Percentiles rank a stretch among this genome's conserved stretches.
These are phyloP conservation scores for Leishmania tarentolae DNA, from an alignment of 208 protist genomes.

Conservation along the genomic window DNA sequence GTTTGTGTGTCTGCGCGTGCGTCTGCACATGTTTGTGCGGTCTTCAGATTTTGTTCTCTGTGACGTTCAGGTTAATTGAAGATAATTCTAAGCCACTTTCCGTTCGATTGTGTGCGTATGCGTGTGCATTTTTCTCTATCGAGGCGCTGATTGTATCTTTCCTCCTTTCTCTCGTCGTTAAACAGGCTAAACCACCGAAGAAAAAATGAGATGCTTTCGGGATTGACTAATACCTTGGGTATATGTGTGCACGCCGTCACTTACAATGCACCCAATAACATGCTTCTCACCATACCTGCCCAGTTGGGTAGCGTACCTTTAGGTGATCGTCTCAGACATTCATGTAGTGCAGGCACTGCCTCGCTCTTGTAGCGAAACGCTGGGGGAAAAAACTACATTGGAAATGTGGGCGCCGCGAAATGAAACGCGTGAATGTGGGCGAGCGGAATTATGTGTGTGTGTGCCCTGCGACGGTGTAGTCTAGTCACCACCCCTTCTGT, in stretches of 20 bases:
- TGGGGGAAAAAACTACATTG: not conserved
- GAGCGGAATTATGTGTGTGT: not conserved
- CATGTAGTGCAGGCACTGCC: not conserved
- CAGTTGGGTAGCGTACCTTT: too few species aligned
- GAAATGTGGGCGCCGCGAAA: not conserved
- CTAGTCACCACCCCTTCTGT: not conserved
- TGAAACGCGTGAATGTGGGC: not conserved
- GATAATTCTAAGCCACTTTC: conserved; percentile 10
- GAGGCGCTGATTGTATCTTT: conserved; percentile 1
- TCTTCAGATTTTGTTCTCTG: conserved; percentile 11
- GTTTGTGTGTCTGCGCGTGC: not conserved
- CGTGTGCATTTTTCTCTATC: not conserved
- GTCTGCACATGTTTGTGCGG: conserved; percentile 12
- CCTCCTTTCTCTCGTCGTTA: not conserved
- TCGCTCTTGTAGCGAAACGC: not conserved
- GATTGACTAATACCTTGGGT: not conserved
- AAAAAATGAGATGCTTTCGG: not conserved
- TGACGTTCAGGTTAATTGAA: conserved; percentile 12
- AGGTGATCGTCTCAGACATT: not conserved
- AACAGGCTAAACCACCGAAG: not conserved
- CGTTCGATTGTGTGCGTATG: not conserved
- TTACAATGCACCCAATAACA: not conserved
- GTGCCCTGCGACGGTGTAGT: conserved; percentile 1
- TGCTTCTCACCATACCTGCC: not conserved
- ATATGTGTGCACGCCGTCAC: not conserved